Evolutionary conservation across 2,329 filamentous ascomycete species (phyloP), one percentile per base, ranked within the genome.

Genomic region (Diaporthe amygdali): DNA sequence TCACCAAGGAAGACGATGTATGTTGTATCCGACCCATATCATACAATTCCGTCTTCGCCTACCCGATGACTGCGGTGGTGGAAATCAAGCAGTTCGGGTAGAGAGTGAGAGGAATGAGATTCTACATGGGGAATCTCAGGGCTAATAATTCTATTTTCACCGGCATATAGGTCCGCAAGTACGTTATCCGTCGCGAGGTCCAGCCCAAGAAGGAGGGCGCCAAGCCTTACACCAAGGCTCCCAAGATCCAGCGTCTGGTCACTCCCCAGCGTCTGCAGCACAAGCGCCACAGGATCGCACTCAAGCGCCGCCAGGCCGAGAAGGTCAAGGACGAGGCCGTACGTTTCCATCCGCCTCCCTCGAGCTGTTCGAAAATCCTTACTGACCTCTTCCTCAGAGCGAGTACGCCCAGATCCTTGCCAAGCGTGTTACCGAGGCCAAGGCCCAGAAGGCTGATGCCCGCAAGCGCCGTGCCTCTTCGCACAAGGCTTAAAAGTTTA

Each of bases 1-100:
- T 99, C 91, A 96, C 93, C 94, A 98, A 98, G 95, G 95, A 98
- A 93, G 96, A 99, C 91, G 96, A 99, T 94, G 96, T 98, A 93
- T 72, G 71, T 72, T 68, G 49, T 41, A 49, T 64, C 68, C 91
- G 94, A 95, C 84, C 82, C 84, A 85, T 82, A 81, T 75, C 78
- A 74, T 82, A 81, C 82, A 83, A 86, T 82, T 83, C 86, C 86
- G 86, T 92, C 90, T 90, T 93, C 89, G 88, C 93, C 92, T 94
- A 87, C 89, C 89, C 89, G 81, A 82, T 82, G 79, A 76, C 84
- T 86, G 84, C 83, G 81, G 76, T 78, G 81, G 77, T 82, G 78
- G 76, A 76, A 76, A 71, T 80, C 79, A 76, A 75, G 80, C 84
- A 84, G 84, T 82, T 82, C 78, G 84, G 84, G 82, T 88, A 89